A percentile compares a stretch with the other conserved stretches of the same genome.
Evolutionary conservation across 192 early-diverging fungal species (phyloP).

Genomic region (Backusella australiensis): DNA sequence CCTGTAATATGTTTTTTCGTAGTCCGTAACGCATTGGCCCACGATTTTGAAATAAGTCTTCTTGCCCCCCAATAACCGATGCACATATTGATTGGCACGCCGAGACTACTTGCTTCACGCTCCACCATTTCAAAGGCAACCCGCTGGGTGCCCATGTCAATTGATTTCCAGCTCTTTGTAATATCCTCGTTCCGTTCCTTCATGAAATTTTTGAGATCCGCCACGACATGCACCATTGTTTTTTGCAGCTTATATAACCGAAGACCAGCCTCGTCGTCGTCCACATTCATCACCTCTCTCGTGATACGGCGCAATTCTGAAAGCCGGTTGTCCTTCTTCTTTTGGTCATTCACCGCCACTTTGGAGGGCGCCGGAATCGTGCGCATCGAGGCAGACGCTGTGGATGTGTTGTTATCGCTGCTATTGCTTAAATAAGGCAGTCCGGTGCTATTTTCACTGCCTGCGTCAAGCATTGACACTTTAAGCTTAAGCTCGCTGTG

Average conservation of each 20-base stretch:
- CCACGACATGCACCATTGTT: conserved; percentile 12
- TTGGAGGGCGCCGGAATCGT: conserved; percentile 7
- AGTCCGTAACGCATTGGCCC: conserved; percentile 10
- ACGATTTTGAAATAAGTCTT: neutral
- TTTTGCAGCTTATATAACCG: conserved; percentile 6
- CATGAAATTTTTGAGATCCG: conserved; percentile 1
- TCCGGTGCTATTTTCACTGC: neutral
- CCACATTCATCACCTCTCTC: neutral
- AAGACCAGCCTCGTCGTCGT: conserved; percentile 4
- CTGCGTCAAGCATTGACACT: neutral
- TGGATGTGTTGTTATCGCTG: neutral
- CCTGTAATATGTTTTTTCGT: conserved; percentile 3
- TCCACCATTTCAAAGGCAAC: conserved; percentile 13
- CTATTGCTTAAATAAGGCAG: neutral
- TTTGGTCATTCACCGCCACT: neutral
- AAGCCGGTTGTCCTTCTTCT: conserved; percentile 3
- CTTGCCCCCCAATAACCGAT: conserved; percentile 11
- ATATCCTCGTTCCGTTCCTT: neutral
- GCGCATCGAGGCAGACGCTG: neutral
- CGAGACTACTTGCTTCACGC: neutral
- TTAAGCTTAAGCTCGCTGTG: neutral
- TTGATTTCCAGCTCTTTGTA: conserved; percentile 4
- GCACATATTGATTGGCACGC: conserved; percentile 6
- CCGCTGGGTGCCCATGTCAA: conserved; percentile 2
- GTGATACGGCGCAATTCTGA: neutral